phyloP scores from a whole-genome alignment of 768 basidiomycete species.

The Ramaria sp. region DNA sequence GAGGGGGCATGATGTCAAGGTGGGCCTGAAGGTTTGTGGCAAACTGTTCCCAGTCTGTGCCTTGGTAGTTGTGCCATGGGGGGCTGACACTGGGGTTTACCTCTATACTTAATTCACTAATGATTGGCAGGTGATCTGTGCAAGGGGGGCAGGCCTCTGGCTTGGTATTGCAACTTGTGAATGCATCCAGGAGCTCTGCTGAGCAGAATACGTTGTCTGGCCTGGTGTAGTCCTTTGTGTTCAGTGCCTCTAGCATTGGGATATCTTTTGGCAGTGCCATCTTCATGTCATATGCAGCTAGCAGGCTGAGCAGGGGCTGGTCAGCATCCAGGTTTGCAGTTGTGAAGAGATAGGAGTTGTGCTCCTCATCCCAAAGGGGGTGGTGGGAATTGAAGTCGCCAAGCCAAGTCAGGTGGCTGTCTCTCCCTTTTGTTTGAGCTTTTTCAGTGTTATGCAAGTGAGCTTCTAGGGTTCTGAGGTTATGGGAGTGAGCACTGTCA shows the following conservation, averaged over 20 bases:
- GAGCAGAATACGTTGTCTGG: slow-evolving; percentile 35
- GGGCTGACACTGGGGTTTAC: background rate
- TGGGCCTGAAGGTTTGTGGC: slow-evolving; percentile 11
- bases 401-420: slow-evolving; percentile 32
- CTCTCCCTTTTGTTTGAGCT: background rate
- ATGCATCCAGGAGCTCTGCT: slow-evolving; percentile 4
- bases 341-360: slow-evolving; percentile 20
- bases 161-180: slow-evolving; percentile 21
- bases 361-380: slow-evolving; percentile 26
- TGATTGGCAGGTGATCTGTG: slow-evolving; percentile 34
- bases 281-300: slow-evolving; percentile 17
- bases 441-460: no score
- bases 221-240: slow-evolving; percentile 25
- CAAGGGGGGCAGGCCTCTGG: slow-evolving; percentile 11
- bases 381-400: slow-evolving; percentile 35
- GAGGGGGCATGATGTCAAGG: background rate
- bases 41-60: slow-evolving; percentile 25
- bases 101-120: slow-evolving; percentile 17
- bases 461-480: background rate
- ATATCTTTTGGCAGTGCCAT: no score
- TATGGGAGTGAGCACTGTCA: background rate
- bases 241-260: slow-evolving; percentile 15
- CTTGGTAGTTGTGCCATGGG: slow-evolving; percentile 17
- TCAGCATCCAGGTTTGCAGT: slow-evolving; percentile 9
- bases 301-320: slow-evolving; percentile 25